Conservation (phyloP, 163 green algal species). For the Scenedesmus sp. region DNA sequence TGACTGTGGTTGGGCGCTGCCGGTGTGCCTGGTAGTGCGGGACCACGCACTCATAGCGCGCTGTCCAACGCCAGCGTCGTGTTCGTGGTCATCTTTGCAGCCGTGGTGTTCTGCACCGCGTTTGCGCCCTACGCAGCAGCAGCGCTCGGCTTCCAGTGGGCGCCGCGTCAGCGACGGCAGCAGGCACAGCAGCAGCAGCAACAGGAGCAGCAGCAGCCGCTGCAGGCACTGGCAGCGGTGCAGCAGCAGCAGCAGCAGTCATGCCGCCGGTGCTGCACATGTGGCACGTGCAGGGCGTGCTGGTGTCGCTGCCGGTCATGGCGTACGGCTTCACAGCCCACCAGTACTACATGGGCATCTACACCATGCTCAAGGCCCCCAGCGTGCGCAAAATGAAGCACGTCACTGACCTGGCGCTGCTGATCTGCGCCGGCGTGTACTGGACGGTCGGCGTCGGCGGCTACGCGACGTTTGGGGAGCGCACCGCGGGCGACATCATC, state of each 20-base stretch:
- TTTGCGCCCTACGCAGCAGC: slow-evolving; percentile 48
- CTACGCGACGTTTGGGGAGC: slow-evolving; percentile 80
- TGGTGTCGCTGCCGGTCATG: slow-evolving; percentile 88
- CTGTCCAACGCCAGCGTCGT: slow-evolving; percentile 75
- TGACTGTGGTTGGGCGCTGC: slow-evolving; percentile 81
- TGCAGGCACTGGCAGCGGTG: neutral
- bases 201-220: slow-evolving; percentile 17
- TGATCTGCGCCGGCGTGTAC: slow-evolving; percentile 71
- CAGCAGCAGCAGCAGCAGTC: neutral
- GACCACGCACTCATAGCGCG: slow-evolving; percentile 73
- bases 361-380: slow-evolving; percentile 52
- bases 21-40: slow-evolving; percentile 79
- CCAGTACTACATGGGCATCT: slow-evolving; percentile 77
- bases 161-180: neutral
- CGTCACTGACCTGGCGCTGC: slow-evolving; percentile 68
- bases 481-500: slow-evolving; percentile 84
- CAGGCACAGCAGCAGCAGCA: neutral
- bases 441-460: slow-evolving; percentile 79
- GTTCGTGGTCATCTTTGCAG: slow-evolving; percentile 83
- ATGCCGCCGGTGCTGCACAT: slow-evolving; percentile 58
- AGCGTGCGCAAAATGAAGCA: slow-evolving; percentile 64
- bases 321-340: slow-evolving; percentile 89
- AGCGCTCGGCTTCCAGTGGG: neutral
- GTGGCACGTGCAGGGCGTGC: slow-evolving; percentile 78
- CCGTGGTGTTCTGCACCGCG: slow-evolving; percentile 65